phyloP scores from a whole-genome alignment of 768 basidiomycete species.

The Tricholoma hemisulphureum region DNA sequence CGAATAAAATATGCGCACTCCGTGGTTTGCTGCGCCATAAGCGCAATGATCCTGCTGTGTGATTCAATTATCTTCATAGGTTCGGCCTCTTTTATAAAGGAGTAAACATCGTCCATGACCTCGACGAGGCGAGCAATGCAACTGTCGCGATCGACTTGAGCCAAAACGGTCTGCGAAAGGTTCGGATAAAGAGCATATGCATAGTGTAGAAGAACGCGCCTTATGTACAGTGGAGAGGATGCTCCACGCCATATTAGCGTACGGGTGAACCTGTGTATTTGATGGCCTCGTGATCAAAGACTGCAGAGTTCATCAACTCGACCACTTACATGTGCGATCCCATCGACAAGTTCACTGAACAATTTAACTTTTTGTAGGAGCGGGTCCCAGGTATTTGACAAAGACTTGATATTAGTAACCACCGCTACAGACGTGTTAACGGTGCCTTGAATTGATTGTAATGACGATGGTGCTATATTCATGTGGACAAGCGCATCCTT shows the following conservation, averaged over 20 bases:
- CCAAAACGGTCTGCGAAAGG: background rate
- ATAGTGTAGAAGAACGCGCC: background rate
- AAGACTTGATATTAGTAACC: background rate
- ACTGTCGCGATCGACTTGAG: background rate
- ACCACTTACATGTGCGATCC: background rate
- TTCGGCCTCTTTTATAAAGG: background rate
- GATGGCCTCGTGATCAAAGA: background rate
- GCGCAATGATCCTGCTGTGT: conserved; percentile 15
- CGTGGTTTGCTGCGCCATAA: conserved; percentile 21
- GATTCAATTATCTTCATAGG: conserved; percentile 2
- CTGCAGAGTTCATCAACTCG: background rate
- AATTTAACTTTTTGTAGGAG: background rate
- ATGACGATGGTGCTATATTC: background rate
- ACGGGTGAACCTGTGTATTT: background rate
- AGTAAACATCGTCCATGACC: background rate
- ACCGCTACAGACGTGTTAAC: background rate
- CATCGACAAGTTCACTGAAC: background rate
- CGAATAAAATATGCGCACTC: conserved; percentile 31
- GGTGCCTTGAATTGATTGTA: background rate
- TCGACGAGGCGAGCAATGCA: background rate
- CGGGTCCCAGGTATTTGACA: background rate
- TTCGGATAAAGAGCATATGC: background rate
- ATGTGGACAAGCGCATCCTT: background rate
- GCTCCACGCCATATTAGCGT: background rate
- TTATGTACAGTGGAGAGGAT: background rate